Conservation (phyloP, 2,329 filamentous ascomycete genomes). For the Atkinsonella hypoxylon region DNA sequence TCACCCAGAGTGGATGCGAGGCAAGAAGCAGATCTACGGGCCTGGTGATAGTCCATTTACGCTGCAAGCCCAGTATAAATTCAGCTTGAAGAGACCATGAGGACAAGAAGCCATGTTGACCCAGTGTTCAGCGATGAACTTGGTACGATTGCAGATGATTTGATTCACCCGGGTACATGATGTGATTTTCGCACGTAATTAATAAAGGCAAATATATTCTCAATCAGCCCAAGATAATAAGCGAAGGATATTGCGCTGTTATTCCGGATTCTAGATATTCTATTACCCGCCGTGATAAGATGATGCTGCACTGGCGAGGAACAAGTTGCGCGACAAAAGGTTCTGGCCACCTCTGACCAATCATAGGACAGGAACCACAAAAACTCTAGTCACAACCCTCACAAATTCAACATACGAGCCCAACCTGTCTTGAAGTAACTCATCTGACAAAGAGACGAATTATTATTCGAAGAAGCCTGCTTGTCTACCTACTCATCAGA, state of each 20-base stretch:
- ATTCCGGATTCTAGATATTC: not conserved
- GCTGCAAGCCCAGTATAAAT: slow-evolving; percentile 49
- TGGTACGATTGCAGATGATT: not conserved
- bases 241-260: not conserved
- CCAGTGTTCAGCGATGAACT: not conserved
- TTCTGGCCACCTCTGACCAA: slow-evolving; percentile 1
- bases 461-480: not conserved
- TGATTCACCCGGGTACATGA: not conserved
- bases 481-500: not conserved
- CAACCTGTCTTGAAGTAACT: not conserved
- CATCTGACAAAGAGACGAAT: not conserved
- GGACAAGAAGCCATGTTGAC: slow-evolving; percentile 2
- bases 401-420: not conserved
- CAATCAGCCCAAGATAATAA: not conserved
- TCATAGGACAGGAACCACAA: not conserved
- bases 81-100: slow-evolving; percentile 30
- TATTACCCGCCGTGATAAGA: not conserved
- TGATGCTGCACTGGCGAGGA: too few species aligned
- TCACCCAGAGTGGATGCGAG: slow-evolving; percentile 72
- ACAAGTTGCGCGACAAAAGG: too few species aligned
- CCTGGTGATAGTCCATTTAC: slow-evolving; percentile 49
- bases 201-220: not conserved
- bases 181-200: not conserved
- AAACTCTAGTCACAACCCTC: slow-evolving; percentile 1
- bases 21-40: slow-evolving; percentile 42